A percentile compares a stretch with the other conserved stretches of the same genome.
These are phyloP conservation scores for Syzygium syzygioides DNA, from an alignment of 441 rosid genomes.

Conservation along the genomic window DNA sequence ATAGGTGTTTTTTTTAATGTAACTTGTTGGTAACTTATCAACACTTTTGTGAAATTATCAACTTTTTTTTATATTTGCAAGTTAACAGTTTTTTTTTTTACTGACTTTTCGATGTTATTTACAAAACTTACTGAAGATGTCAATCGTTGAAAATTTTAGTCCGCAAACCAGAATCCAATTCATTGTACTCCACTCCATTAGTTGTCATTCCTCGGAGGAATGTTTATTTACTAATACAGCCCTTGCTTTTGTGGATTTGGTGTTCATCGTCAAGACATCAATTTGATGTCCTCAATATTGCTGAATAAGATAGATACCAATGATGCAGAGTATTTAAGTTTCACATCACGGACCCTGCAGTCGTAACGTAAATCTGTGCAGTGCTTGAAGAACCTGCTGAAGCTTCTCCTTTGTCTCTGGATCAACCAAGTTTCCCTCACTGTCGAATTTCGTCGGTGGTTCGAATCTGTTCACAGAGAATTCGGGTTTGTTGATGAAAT, in stretches of 20 bases:
- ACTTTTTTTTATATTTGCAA: no score
- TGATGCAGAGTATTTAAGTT: neutral
- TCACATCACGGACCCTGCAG: conserved; percentile 9
- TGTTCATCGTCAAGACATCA: neutral
- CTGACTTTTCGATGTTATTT: no score
- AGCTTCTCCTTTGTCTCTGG: conserved; percentile 30
- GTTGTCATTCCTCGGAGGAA: neutral
- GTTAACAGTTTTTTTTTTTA: no score
- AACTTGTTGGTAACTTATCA: no score
- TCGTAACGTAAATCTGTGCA: conserved; percentile 42
- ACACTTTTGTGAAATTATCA: no score
- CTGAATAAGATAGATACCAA: neutral
- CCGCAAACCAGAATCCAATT: neutral
- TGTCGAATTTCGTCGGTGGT: conserved; percentile 63
- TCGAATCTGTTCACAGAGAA: conserved; percentile 52
- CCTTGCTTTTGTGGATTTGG: neutral
- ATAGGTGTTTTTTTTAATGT: no score
- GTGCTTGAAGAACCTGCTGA: conserved; percentile 41
- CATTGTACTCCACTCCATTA: no score
- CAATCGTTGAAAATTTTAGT: neutral
- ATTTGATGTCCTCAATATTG: neutral
- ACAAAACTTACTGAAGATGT: neutral
- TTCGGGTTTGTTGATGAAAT: conserved; percentile 78
- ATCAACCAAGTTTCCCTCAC: conserved; percentile 53
- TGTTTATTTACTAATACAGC: neutral